phyloP scores from a whole-genome alignment of 2,329 filamentous ascomycete species.

The Amauroascus niger region DNA sequence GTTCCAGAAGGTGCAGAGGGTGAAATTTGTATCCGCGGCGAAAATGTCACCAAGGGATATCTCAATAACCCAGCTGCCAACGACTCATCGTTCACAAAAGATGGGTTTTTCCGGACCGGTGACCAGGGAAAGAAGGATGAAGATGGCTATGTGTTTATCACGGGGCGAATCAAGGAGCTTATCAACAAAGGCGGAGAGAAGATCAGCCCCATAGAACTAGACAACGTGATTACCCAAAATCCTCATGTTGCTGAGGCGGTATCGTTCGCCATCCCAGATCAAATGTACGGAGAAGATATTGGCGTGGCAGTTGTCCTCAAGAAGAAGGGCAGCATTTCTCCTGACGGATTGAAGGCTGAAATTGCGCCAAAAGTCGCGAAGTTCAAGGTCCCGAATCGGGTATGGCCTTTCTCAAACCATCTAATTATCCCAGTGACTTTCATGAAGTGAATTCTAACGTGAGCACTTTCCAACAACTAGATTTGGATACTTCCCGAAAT shows the following conservation, averaged over 20 bases:
- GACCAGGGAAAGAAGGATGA: slow-evolving; percentile 74
- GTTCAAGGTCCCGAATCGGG: slow-evolving; percentile 79
- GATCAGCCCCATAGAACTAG: slow-evolving; percentile 78
- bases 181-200: slow-evolving; percentile 87
- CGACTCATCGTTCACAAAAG: slow-evolving; percentile 58
- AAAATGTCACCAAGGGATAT: slow-evolving; percentile 78
- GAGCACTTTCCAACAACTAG: slow-evolving; percentile 31
- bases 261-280: slow-evolving; percentile 71
- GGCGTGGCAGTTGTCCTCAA: slow-evolving; percentile 68
- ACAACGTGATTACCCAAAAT: slow-evolving; percentile 69
- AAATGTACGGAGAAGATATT: slow-evolving; percentile 74
- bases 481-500: slow-evolving; percentile 74
- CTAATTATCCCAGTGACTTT: not conserved
- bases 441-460: not conserved
- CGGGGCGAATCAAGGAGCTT: slow-evolving; percentile 84
- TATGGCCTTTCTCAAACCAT: slow-evolving; percentile 26
- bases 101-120: slow-evolving; percentile 79
- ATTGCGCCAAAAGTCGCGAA: slow-evolving; percentile 62
- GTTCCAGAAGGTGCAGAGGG: slow-evolving; percentile 60
- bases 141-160: slow-evolving; percentile 76
- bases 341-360: slow-evolving; percentile 57
- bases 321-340: slow-evolving; percentile 47
- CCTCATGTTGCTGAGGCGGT: slow-evolving; percentile 67
- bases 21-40: slow-evolving; percentile 72
- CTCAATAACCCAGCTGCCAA: slow-evolving; percentile 75